Evolutionary conservation across 345 rosid species (phyloP).

Genomic region (rapeseed (Brassica napus)): Da-Ae NC_063450.1:53798001-53798500

Average conservation of each 20-base stretch:
- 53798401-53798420: slow-evolving; percentile 50
- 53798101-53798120: slow-evolving; percentile 84
- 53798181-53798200: slow-evolving; percentile 94
- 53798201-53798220: slow-evolving; percentile 92
- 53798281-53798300: slow-evolving; percentile 77
- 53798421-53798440: neutral
- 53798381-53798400: slow-evolving; percentile 99
- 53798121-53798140: slow-evolving; percentile 72
- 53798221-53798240: slow-evolving; percentile 64
- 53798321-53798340: slow-evolving; percentile 76
- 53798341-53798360: slow-evolving; percentile 87
- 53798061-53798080: slow-evolving; percentile 71
- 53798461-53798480: neutral
- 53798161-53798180: slow-evolving; percentile 76
- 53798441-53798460: neutral
- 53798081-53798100: slow-evolving; percentile 75
- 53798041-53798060: slow-evolving; percentile 73
- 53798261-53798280: slow-evolving; percentile 76
- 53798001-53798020: slow-evolving; percentile 81
- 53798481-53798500: neutral
- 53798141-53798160: slow-evolving; percentile 65
- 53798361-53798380: slow-evolving; percentile 95
- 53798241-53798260: slow-evolving; percentile 73
- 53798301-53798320: slow-evolving; percentile 73
- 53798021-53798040: slow-evolving; percentile 74